Percentiles rank a stretch among this genome's conserved stretches.
phyloP scores from a whole-genome alignment of 495 filamentous ascomycete genomes.

The Hyaloscypha hepaticicola region DNA sequence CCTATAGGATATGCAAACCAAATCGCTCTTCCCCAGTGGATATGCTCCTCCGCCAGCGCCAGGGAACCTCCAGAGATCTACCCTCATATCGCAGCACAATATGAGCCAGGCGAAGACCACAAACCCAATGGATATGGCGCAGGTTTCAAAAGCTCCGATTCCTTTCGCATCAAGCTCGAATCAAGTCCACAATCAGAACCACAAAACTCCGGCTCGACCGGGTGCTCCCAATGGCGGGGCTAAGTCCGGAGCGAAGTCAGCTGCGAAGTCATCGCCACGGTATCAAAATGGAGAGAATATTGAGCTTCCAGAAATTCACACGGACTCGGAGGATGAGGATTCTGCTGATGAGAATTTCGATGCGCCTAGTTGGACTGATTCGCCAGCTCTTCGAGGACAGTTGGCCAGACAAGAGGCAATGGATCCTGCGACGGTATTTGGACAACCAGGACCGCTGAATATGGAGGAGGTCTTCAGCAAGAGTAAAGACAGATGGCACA shows the following conservation, averaged over 20 bases:
- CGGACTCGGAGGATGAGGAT: conserved; percentile 82
- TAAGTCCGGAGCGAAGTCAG: conserved; percentile 50
- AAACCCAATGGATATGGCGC: conserved; percentile 74
- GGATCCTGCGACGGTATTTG: conserved; percentile 87
- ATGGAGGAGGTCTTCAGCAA: conserved; percentile 91
- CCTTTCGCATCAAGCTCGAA: conserved; percentile 75
- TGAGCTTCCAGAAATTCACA: conserved; percentile 83
- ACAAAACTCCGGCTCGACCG: conserved; percentile 61
- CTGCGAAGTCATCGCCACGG: conserved; percentile 68
- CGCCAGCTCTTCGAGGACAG: conserved; percentile 68
- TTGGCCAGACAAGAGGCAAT: conserved; percentile 75
- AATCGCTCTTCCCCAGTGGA: conserved; percentile 62
- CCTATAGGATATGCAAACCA: conserved; percentile 54
- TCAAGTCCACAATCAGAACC: conserved; percentile 41
- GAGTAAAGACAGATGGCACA: conserved; percentile 75
- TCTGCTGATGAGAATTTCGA: conserved; percentile 57
- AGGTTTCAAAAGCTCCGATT: conserved; percentile 83
- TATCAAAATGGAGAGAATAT: conserved; percentile 80
- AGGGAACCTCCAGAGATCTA: conserved; percentile 36
- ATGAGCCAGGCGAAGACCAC: conserved; percentile 55
- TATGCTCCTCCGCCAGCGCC: conserved; percentile 55
- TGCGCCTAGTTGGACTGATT: conserved; percentile 79
- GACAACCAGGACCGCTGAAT: conserved; percentile 76
- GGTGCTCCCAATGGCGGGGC: conserved; percentile 42
- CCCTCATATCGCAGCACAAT: conserved; percentile 40